Evolutionary conservation across 2,329 filamentous ascomycete species (phyloP).

Genomic region (Botrytis pseudocinerea): DNA sequence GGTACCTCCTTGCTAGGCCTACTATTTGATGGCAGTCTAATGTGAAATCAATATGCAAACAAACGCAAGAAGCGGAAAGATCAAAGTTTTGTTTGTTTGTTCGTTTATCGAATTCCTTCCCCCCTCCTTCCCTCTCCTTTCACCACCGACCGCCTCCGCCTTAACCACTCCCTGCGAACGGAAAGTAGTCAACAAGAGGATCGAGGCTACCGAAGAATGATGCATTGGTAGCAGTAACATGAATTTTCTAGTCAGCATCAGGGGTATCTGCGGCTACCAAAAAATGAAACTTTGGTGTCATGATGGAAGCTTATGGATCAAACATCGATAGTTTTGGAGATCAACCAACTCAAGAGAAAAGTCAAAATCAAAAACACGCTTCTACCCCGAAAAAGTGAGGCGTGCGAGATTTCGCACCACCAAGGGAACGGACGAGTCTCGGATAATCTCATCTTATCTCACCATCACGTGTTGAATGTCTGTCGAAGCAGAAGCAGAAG

Average conservation of each 20-base stretch:
- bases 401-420: constrained; percentile 16
- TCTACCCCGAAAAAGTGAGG: constrained; percentile 6
- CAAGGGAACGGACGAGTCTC: not conserved
- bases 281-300: constrained; percentile 17
- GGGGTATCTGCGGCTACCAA: not conserved
- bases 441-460: not conserved
- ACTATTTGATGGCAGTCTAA: constrained; percentile 10
- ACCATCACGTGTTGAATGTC: not conserved
- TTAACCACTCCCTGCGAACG: constrained; percentile 1
- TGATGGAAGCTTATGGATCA: constrained; percentile 17
- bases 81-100: not conserved
- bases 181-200: not conserved
- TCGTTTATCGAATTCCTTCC: not conserved
- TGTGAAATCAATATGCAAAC: constrained; percentile 14
- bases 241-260: not conserved
- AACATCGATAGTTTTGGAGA: constrained; percentile 23
- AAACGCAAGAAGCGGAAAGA: constrained; percentile 6
- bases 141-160: not conserved
- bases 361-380: not conserved
- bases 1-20: not conserved
- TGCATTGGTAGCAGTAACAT: constrained; percentile 6
- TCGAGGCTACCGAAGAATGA: constrained; percentile 16
- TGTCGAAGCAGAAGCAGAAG: not conserved
- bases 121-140: not conserved
- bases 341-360: not conserved